Percentiles rank a stretch among this genome's conserved stretches.
Evolutionary conservation across 768 basidiomycete species (phyloP).

Genomic region (Mycena rebaudengoi): DNA sequence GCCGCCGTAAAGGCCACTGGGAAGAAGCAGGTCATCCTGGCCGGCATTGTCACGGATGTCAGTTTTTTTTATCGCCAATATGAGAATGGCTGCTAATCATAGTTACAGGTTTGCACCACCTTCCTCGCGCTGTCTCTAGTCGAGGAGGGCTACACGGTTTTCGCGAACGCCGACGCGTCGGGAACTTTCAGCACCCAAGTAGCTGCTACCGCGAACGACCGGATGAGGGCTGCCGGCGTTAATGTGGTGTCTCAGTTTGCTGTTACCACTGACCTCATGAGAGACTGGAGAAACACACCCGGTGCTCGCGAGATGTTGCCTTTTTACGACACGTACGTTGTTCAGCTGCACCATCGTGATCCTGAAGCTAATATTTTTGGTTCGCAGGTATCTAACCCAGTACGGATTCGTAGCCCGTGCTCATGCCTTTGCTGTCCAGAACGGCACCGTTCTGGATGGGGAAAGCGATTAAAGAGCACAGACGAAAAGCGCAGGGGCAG

Average conservation of each 20-base stretch:
- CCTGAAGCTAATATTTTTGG: neutral
- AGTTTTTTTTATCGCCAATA: slow-evolving; percentile 15
- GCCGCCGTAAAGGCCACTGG: slow-evolving; percentile 56
- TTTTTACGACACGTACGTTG: slow-evolving; percentile 53
- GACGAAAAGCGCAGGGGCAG: too few species aligned
- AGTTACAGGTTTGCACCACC: slow-evolving; percentile 52
- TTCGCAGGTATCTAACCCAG: slow-evolving; percentile 38
- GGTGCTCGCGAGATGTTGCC: slow-evolving; percentile 51
- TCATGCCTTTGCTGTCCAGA: slow-evolving; percentile 39
- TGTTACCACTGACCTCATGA: slow-evolving; percentile 54
- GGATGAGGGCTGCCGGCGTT: slow-evolving; percentile 58
- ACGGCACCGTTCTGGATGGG: slow-evolving; percentile 34
- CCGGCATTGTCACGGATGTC: slow-evolving; percentile 60
- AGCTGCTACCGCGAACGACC: slow-evolving; percentile 54
- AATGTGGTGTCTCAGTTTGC: slow-evolving; percentile 56
- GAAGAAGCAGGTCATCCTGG: slow-evolving; percentile 58
- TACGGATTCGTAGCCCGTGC: slow-evolving; percentile 42
- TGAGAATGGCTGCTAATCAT: neutral
- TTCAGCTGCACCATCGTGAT: neutral
- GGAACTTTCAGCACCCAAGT: slow-evolving; percentile 50
- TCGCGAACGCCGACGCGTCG: slow-evolving; percentile 56
- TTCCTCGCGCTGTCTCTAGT: slow-evolving; percentile 57
- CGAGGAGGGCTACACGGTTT: slow-evolving; percentile 57
- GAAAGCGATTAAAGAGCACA: slow-evolving; percentile 17
- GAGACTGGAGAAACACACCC: slow-evolving; percentile 61